Base-by-base conservation (phyloP, 768 basidiomycete species). In the Leccinum rimulosum region DNA sequence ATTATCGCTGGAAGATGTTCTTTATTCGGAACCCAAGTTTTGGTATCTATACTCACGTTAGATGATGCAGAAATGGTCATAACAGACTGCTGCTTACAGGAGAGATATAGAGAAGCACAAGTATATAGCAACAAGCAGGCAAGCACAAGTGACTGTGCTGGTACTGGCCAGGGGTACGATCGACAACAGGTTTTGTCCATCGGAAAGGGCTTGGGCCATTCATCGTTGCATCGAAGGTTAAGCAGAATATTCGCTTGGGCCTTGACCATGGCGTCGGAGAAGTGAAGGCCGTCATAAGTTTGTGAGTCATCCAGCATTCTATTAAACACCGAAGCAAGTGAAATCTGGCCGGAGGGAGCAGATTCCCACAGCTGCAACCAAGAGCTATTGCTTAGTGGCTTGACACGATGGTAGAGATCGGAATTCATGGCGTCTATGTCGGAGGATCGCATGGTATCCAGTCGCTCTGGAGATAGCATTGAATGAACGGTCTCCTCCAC, bases 361-460 rank as follows among this genome's bases (percentile, higher is more conserved):
- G 65, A 58, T 12, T 58, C 64, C 4, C 69, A 55, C 40, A 75
- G 57, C 43, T 74, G 67, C 25, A 65, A 66, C 58, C 77, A 74
- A 35, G 70, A 72, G 56, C 64, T 61, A 22, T 66, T 60, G 19
- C 58, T 36, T 43, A 73, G 66, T 50, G 77, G 76, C 59, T 78
- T 72, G 22, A 91, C 81, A 54, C 89, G 84, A 68, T 91, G 89
- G 60, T 78, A 79, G 53, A 95, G 79, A 70, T 91, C 88, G 3
- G 89, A 87, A 72, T 97, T 96, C 93, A 97, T 95, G 43, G 89
- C 90, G 65, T 93, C 88, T 56, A 95, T 87, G 66, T 95, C 91
- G 14, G 87, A 82, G 27, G 84, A 78, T 57, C 83, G 83, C 79
- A 97, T 89, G 10, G 86, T 87, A 28, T 76, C 67, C 6, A 84